Evolutionary conservation across 257 asterid species (phyloP).

Genomic region (Solanum virginianum): DNA sequence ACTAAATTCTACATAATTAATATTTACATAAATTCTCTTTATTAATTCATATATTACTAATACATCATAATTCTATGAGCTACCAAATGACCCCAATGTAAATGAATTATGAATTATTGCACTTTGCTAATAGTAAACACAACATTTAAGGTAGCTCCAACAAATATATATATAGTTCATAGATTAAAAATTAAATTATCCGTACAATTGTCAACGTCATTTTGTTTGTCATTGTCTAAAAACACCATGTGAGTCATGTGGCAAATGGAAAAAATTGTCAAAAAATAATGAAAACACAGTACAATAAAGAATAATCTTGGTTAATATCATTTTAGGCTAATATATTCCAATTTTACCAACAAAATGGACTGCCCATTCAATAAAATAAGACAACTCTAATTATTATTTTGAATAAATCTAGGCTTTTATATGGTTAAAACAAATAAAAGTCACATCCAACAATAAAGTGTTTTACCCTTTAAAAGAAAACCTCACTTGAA

Average conservation of each 20-base stretch:
- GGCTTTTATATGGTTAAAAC: neutral
- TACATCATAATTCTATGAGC: neutral
- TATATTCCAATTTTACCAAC: neutral
- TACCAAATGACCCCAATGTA: fast-evolving
- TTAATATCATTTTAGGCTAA: neutral
- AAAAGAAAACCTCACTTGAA: neutral
- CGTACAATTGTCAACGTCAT: neutral
- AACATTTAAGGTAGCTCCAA: neutral
- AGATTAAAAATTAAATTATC: neutral
- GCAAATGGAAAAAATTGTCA: neutral
- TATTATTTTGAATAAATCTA: neutral
- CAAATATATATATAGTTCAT: neutral
- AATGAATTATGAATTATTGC: neutral
- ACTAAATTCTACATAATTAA: too few relatives aligned
- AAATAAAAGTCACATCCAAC: neutral
- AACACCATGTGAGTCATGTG: neutral
- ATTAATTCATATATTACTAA: too few relatives aligned
- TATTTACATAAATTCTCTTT: too few relatives aligned
- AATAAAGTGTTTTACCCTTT: neutral
- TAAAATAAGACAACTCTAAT: neutral
- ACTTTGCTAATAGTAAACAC: neutral
- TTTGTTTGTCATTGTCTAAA: neutral
- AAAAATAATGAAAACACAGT: neutral
- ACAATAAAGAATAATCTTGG: neutral
- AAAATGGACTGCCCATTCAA: neutral